Evolutionary conservation across 2,329 filamentous ascomycete genomes (phyloP), one percentile per base, ranked within the genome.

Genomic region (Colletotrichum eremochloae): DNA sequence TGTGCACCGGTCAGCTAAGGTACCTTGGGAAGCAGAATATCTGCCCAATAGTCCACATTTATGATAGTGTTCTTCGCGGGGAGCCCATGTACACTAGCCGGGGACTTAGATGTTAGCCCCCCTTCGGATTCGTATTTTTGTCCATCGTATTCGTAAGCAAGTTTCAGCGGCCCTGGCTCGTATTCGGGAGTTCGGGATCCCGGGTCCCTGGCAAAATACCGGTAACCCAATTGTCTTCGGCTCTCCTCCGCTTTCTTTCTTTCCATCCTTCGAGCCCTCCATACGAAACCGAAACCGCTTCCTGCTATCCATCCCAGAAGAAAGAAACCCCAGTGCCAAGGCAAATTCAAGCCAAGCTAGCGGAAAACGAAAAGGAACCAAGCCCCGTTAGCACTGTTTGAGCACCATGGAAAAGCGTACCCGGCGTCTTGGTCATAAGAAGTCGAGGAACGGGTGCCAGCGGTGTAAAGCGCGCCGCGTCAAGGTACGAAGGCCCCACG

Each of bases 371-470:
- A 15, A 48, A 5, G 20, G 46, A 24, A 48, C 1, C 14, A 9
- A 3, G 12, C 12, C 24, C 50, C 29, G 3, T 18, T 6, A 15
- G 15, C 8, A 20, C 31, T 5, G 8, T 18, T 6, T 6, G 2
- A 20, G 52, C 42, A 24, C 38, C 24, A 71, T 71, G 69, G 69
- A 71, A 42, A 71, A 71, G 58, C 65, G 65, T 38, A 68, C 65
- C 36, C 58, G 69, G 18, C 65, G 69, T 11, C 69, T 71, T 5
- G 69, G 69, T 15, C 78, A 80, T 60, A 76, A 76, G 60, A 80
- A 80, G 64, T 79, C 78, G 14, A 77, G 79, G 50, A 78, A 79
- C 29, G 79, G 79, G 4, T 80, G 79, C 66, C 67, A 72, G 12
- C 78, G 75, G 20, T 80, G 78, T 72, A 80, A 80, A 56, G 63